A percentile compares a stretch with the other conserved stretches of the same genome.
These are phyloP conservation scores for Amanita inopinata DNA, from an alignment of 768 basidiomycete genomes.

Conservation along the genomic window DNA sequence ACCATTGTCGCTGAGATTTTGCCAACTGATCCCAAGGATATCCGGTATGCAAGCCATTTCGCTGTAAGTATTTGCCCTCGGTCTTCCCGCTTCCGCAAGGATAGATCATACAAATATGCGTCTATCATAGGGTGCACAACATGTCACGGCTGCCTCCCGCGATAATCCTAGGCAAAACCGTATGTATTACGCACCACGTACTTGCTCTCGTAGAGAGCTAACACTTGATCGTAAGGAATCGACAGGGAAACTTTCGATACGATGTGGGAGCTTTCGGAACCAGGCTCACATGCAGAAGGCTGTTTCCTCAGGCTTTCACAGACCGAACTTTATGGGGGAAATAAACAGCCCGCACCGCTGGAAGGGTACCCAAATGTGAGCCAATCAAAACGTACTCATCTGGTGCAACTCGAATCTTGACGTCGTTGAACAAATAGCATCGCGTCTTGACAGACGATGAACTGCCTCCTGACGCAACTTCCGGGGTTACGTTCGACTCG, in stretches of 20 bases:
- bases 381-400: too few species aligned
- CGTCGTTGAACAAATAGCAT: too few species aligned
- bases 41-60: conserved; percentile 74
- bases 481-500: conserved; percentile 47
- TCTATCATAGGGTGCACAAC: conserved; percentile 64
- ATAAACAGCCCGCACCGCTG: conserved; percentile 27
- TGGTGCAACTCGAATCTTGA: too few species aligned
- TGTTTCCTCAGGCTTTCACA: conserved; percentile 59
- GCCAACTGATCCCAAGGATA: conserved; percentile 57
- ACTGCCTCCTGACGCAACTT: conserved; percentile 29
- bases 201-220: neutral
- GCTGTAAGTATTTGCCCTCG: conserved; percentile 38
- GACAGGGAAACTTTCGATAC: conserved; percentile 60
- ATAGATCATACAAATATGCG: neutral
- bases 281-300: conserved; percentile 40
- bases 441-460: conserved; percentile 27
- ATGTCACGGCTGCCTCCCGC: conserved; percentile 45
- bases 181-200: neutral
- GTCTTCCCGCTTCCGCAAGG: neutral
- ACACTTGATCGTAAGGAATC: conserved; percentile 31
- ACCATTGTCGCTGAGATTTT: conserved; percentile 60
- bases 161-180: conserved; percentile 15
- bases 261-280: conserved; percentile 63
- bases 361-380: conserved; percentile 37
- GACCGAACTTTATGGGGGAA: conserved; percentile 41